Conservation (phyloP, 2,329 filamentous ascomycete genomes). For the Fusarium miscanthi region DNA sequence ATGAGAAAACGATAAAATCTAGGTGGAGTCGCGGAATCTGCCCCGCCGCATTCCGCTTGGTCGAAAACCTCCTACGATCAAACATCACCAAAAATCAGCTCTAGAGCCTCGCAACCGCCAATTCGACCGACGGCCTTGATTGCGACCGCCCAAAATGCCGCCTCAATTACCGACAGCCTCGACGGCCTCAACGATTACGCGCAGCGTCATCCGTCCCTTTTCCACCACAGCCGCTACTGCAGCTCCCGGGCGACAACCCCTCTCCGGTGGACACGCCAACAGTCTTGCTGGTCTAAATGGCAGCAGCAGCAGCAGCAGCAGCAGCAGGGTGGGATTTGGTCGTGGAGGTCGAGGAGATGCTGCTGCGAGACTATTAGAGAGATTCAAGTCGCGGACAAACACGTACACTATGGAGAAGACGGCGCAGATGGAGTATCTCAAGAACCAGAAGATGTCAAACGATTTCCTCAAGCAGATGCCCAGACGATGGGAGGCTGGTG, state of each 20-base stretch:
- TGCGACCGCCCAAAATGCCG: conserved; percentile 51
- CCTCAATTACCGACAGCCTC: conserved; percentile 50
- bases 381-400: conserved; percentile 40
- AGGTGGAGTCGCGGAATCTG: conserved; percentile 45
- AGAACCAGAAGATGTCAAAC: conserved; percentile 55
- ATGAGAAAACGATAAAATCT: conserved; percentile 42
- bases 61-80: conserved; percentile 43
- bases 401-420: conserved; percentile 45
- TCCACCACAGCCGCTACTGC: conserved; percentile 45
- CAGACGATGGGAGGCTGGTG: conserved; percentile 79
- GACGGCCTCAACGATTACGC: conserved; percentile 33
- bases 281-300: conserved; percentile 40
- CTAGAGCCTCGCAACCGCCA: conserved; percentile 9
- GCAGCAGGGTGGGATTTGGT: background rate
- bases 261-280: conserved; percentile 22
- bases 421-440: conserved; percentile 52
- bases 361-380: conserved; percentile 45
- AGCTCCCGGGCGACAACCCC: conserved; percentile 33
- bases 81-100: conserved; percentile 33
- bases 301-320: conserved; percentile 22
- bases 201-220: conserved; percentile 44
- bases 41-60: conserved; percentile 39
- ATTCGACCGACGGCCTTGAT: conserved; percentile 15
- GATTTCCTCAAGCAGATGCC: conserved; percentile 73
- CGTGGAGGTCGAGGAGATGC: conserved; percentile 41